Evolutionary conservation across 177 flowering plant species (phyloP).

Genomic region (Vitis hybrid): DNA sequence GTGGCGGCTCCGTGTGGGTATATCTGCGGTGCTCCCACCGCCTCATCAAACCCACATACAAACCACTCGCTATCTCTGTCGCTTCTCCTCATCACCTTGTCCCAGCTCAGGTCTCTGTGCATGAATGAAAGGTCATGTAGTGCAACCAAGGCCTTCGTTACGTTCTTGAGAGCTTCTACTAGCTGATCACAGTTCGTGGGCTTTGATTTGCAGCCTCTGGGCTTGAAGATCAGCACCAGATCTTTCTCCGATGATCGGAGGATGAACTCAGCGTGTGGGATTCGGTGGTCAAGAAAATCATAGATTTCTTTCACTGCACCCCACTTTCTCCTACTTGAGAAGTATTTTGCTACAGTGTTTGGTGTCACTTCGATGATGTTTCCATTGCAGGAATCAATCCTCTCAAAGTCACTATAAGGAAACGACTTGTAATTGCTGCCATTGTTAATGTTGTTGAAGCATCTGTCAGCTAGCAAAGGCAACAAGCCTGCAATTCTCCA

Average conservation of each 20-base stretch:
- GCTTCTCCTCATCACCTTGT: constrained; percentile 45
- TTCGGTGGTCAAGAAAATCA: constrained; percentile 51
- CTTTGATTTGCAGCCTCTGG: constrained; percentile 47
- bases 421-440: constrained; percentile 4
- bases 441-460: constrained; percentile 22
- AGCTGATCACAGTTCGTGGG: constrained; percentile 48
- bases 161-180: constrained; percentile 57
- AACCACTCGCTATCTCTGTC: constrained; percentile 58
- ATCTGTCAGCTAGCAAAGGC: constrained; percentile 48
- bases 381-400: constrained; percentile 44
- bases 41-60: constrained; percentile 59
- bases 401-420: constrained; percentile 57
- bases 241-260: constrained; percentile 36
- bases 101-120: constrained; percentile 75
- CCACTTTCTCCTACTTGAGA: constrained; percentile 49
- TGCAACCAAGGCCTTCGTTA: constrained; percentile 67
- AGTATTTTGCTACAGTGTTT: constrained; percentile 33
- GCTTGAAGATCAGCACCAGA: constrained; percentile 48
- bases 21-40: constrained; percentile 64
- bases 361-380: constrained; percentile 54
- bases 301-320: constrained; percentile 58
- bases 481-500: constrained; percentile 59
- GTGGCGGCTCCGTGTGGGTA: constrained; percentile 32
- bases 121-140: constrained; percentile 73
- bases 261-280: constrained; percentile 60